phyloP scores from a whole-genome alignment of 225 moss, liverwort and hornwort genomes.

The Bryoerythrophyllum caledonicum region DNA sequence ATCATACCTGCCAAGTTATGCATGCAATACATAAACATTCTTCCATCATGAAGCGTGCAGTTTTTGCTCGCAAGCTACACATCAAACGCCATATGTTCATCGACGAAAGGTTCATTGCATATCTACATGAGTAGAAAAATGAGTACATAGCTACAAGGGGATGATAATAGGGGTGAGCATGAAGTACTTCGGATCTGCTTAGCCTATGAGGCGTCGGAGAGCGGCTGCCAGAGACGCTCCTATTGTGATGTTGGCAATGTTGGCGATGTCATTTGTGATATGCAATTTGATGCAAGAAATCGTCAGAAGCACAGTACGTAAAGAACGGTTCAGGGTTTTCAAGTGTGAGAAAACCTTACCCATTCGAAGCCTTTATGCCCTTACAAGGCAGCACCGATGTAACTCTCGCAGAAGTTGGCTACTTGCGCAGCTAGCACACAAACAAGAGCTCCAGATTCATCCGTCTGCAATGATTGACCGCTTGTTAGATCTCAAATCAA shows the following conservation, averaged over 20 bases:
- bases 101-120: background rate
- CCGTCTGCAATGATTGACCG: constrained; percentile 54
- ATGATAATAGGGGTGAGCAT: background rate
- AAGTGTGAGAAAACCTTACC: constrained; percentile 44
- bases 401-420: constrained; percentile 92
- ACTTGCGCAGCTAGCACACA: constrained; percentile 84
- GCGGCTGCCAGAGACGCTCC: constrained; percentile 72
- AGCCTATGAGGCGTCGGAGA: constrained; percentile 31
- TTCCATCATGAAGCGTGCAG: no score
- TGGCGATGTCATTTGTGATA: constrained; percentile 91
- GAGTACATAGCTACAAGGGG: background rate
- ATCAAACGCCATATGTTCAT: background rate
- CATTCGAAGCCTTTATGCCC: constrained; percentile 85
- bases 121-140: background rate
- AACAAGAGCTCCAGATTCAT: constrained; percentile 70
- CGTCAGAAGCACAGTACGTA: background rate
- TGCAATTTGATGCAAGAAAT: constrained; percentile 35
- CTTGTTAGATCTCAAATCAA: background rate
- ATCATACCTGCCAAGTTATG: no score
- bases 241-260: constrained; percentile 70
- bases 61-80: no score
- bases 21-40: background rate
- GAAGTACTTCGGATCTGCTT: constrained; percentile 11
- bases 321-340: background rate
- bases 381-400: constrained; percentile 88